These are phyloP conservation scores for Talaromyces pinophilus DNA, from an alignment of 2,329 filamentous ascomycete genomes.

Conservation along the genomic window DNA sequence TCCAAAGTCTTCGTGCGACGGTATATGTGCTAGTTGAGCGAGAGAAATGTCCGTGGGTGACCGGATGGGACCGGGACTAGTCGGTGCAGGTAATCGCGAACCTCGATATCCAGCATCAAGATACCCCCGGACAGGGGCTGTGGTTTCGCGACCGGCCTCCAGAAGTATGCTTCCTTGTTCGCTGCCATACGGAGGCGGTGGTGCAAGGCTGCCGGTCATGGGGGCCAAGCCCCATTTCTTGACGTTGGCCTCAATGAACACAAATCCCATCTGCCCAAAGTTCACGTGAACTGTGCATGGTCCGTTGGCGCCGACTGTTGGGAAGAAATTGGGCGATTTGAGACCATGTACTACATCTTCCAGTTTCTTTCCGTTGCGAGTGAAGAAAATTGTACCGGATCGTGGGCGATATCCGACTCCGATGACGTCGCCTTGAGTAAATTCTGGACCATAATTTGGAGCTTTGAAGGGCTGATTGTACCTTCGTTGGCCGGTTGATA, in stretches of 20 bases:
- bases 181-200: conserved; percentile 92
- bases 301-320: conserved; percentile 92
- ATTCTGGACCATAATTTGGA: conserved; percentile 77
- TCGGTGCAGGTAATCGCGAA: conserved; percentile 69
- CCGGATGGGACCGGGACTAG: conserved; percentile 83
- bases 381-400: conserved; percentile 96
- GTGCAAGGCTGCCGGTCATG: conserved; percentile 91
- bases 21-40: conserved; percentile 74
- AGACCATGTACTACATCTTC: conserved; percentile 92
- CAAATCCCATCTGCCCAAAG: conserved; percentile 95
- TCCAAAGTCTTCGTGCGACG: conserved; percentile 66
- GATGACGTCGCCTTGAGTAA: conserved; percentile 91
- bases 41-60: conserved; percentile 96
- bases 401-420: conserved; percentile 93
- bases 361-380: conserved; percentile 93
- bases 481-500: conserved; percentile 81
- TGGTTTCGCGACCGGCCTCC: conserved; percentile 71
- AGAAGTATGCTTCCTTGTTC: conserved; percentile 95
- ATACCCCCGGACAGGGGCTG: conserved; percentile 43
- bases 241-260: conserved; percentile 98
- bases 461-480: conserved; percentile 88
- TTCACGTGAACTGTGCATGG: conserved; percentile 94
- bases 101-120: conserved; percentile 71
- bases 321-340: conserved; percentile 96
- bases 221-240: conserved; percentile 99